Evolutionary conservation across 768 basidiomycete genomes (phyloP).

Genomic region (Tulasnella sp.): DNA sequence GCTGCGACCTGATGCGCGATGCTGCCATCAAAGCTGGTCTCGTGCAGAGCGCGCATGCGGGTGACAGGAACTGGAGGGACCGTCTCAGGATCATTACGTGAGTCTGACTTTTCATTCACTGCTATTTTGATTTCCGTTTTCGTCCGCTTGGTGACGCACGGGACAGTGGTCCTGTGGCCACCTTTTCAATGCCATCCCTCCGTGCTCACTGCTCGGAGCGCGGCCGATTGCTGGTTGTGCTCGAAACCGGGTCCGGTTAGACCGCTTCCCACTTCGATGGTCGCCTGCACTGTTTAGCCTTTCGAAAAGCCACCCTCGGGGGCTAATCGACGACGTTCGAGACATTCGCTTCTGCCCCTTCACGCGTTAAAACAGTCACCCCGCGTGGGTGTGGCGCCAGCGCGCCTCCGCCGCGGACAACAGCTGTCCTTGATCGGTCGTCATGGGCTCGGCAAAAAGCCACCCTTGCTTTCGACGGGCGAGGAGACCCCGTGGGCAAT

Average conservation of each 20-base stretch:
- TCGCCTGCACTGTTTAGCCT: constrained; percentile 4
- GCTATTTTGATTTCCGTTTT: background rate
- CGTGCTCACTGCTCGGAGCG: background rate
- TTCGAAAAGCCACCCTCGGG: background rate
- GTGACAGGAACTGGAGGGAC: constrained; percentile 77
- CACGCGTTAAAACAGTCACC: background rate
- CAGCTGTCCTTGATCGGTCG: constrained; percentile 12
- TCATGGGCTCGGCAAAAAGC: constrained; percentile 10
- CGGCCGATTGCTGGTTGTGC: background rate
- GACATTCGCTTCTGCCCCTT: background rate
- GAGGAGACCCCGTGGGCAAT: constrained; percentile 16
- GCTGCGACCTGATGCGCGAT: constrained; percentile 83
- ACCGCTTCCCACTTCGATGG: background rate
- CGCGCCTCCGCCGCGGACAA: constrained; percentile 14
- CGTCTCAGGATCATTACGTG: constrained; percentile 81
- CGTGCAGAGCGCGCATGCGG: constrained; percentile 69
- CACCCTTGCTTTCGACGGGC: constrained; percentile 4
- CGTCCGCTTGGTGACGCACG: background rate
- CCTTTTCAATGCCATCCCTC: background rate
- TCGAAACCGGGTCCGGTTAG: background rate
- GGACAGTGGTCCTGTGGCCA: background rate
- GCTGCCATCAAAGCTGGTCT: constrained; percentile 81
- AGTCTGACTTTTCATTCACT: constrained; percentile 33
- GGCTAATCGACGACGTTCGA: background rate
- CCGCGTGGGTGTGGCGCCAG: constrained; percentile 3